Conservation (phyloP, 768 basidiomycete species). For the Tylopilus felleus region DNA sequence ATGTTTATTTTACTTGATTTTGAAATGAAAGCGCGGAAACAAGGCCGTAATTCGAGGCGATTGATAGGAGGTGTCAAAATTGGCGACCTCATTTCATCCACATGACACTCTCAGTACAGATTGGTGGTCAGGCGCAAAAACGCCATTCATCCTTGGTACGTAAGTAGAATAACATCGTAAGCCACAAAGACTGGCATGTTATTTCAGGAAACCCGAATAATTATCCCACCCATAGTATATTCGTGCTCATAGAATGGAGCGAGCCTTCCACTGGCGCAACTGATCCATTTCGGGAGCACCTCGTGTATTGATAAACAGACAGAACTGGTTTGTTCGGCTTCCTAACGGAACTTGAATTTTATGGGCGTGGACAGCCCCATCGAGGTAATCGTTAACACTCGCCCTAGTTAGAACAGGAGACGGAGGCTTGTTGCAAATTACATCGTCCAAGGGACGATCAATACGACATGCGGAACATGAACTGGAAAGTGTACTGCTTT, state of each 20-base stretch:
- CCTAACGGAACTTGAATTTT: conserved; percentile 2
- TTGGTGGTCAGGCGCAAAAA: neutral
- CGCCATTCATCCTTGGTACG: neutral
- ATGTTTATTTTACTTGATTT: conserved; percentile 6
- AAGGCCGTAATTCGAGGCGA: conserved; percentile 9
- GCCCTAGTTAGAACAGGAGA: neutral
- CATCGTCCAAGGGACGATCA: conserved; percentile 22
- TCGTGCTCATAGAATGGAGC: neutral
- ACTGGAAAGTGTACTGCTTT: conserved; percentile 97
- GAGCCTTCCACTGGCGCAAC: conserved; percentile 6
- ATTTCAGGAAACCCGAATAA: neutral
- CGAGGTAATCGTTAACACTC: neutral
- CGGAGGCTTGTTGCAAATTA: conserved; percentile 5
- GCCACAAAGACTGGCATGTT: too few relatives aligned
- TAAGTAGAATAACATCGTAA: too few relatives aligned
- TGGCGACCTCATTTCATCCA: neutral
- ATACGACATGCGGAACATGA: conserved; percentile 76
- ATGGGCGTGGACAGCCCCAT: neutral
- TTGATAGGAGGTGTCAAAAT: conserved; percentile 17
- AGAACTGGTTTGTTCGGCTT: neutral
- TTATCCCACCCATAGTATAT: neutral
- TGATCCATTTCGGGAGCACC: conserved; percentile 2
- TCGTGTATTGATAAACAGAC: neutral
- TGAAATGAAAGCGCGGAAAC: neutral
- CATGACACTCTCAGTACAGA: neutral